phyloP scores from a whole-genome alignment of 805 yeast species.

The Cyberlindnera euphorbiae region DNA sequence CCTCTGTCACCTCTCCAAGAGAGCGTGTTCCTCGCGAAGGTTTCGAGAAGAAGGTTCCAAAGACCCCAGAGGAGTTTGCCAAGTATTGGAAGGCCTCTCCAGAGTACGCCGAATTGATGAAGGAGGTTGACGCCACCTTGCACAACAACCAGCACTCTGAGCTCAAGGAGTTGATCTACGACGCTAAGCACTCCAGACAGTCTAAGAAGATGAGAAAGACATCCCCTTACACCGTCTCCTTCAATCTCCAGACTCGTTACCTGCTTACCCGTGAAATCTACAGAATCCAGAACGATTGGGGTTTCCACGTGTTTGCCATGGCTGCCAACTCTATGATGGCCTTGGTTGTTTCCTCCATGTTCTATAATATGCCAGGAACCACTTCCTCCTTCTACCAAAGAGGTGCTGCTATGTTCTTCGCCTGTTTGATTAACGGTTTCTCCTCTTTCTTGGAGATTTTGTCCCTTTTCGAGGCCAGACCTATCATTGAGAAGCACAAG shows the following conservation, averaged over 20 bases:
- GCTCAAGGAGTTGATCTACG: conserved; percentile 32
- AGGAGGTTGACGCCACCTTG: conserved; percentile 10
- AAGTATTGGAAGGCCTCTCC: conserved; percentile 46
- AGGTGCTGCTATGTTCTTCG: conserved; percentile 64
- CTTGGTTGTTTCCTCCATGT: conserved; percentile 51
- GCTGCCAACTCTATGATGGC: conserved; percentile 48
- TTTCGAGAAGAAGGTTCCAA: conserved; percentile 44
- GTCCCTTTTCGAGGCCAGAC: conserved; percentile 32
- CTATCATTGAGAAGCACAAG: conserved; percentile 55
- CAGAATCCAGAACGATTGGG: conserved; percentile 46
- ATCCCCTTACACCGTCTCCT: conserved; percentile 53
- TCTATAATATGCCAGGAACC: conserved; percentile 41
- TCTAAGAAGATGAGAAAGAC: conserved; percentile 39
- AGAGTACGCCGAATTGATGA: conserved; percentile 28
- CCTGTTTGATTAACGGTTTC: conserved; percentile 58
- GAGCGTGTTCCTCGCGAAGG: conserved; percentile 44
- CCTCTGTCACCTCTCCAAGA: conserved; percentile 48
- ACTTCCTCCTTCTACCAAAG: conserved; percentile 50
- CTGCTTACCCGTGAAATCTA: conserved; percentile 41
- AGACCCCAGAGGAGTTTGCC: conserved; percentile 47
- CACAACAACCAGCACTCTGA: conserved; percentile 25
- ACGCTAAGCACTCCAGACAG: conserved; percentile 49
- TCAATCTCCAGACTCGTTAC: conserved; percentile 45
- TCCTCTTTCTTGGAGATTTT: conserved; percentile 54
- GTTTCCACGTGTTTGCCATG: conserved; percentile 37